Conservation (phyloP, 1,284 basidiomycete species). For the Anthracocystis setariae region DNA sequence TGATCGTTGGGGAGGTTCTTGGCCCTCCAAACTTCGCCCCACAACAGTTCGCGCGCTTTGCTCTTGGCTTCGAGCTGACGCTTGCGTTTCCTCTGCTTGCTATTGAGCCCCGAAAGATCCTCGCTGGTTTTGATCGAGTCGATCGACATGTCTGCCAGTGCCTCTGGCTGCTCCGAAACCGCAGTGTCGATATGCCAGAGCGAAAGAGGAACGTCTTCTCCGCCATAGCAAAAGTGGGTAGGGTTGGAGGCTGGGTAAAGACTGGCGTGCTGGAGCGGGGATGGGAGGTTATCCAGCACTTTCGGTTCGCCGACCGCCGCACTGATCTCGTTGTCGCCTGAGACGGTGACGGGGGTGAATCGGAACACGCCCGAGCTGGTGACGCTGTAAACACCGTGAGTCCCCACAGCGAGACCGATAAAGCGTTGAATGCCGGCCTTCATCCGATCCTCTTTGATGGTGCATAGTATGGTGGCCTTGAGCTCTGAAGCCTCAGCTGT, state of each 20-base stretch:
- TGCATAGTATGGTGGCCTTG: slow-evolving; percentile 37
- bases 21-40: slow-evolving; percentile 60
- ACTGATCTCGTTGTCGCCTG: neutral
- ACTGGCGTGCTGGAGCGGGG: slow-evolving; percentile 48
- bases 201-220: slow-evolving; percentile 57
- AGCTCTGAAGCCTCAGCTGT: slow-evolving; percentile 14
- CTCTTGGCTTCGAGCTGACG: slow-evolving; percentile 47
- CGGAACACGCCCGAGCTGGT: slow-evolving; percentile 52
- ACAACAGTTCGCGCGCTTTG: slow-evolving; percentile 51
- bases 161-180: slow-evolving; percentile 29
- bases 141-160: slow-evolving; percentile 24
- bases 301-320: slow-evolving; percentile 18
- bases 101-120: slow-evolving; percentile 26
- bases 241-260: slow-evolving; percentile 51
- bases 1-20: slow-evolving; percentile 61
- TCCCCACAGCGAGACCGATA: slow-evolving; percentile 50
- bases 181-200: slow-evolving; percentile 50
- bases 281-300: slow-evolving; percentile 34
- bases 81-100: slow-evolving; percentile 54
- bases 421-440: slow-evolving; percentile 56
- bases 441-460: slow-evolving; percentile 46
- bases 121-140: slow-evolving; percentile 27
- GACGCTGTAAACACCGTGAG: slow-evolving; percentile 44
- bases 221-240: slow-evolving; percentile 55
- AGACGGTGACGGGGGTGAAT: slow-evolving; percentile 33